Percentiles rank a stretch among this genome's conserved stretches.
These are phyloP conservation scores for Andrographis paniculata DNA, from an alignment of 305 asterid species.

Conservation along the genomic window DNA sequence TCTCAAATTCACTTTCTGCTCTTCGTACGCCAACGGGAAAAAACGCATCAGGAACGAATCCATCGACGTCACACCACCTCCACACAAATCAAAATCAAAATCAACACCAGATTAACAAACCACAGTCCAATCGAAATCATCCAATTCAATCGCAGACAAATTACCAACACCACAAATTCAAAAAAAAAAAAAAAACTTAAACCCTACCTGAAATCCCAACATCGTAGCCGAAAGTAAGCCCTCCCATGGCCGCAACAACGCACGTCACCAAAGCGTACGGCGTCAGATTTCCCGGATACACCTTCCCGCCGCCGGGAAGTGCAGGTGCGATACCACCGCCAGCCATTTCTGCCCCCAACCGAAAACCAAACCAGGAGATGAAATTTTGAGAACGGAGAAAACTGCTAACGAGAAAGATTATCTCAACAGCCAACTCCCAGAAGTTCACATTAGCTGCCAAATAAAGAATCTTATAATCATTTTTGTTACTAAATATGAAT, in stretches of 20 bases:
- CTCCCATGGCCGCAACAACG: conserved; percentile 93
- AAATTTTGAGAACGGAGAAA: too few relatives aligned
- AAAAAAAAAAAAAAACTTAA: too few relatives aligned
- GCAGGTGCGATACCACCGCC: conserved; percentile 42
- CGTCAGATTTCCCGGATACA: conserved; percentile 65
- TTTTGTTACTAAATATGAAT: too few relatives aligned
- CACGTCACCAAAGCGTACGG: conserved; percentile 54
- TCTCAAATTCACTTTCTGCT: conserved; percentile 26
- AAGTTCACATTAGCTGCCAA: too few relatives aligned
- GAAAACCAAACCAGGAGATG: conserved; percentile 1
- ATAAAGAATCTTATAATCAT: too few relatives aligned
- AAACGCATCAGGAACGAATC: conserved; percentile 38
- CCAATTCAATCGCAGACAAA: too few relatives aligned
- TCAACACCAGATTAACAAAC: too few relatives aligned
- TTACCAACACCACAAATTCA: too few relatives aligned
- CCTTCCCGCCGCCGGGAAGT: conserved; percentile 29
- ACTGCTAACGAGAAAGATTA: too few relatives aligned
- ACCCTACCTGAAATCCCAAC: conserved; percentile 75
- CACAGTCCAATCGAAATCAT: too few relatives aligned
- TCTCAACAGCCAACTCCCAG: too few relatives aligned
- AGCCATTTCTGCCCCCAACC: background rate
- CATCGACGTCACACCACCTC: conserved; percentile 64
- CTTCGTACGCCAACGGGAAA: conserved; percentile 34
- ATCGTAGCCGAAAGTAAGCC: conserved; percentile 85
- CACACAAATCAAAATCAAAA: background rate